phyloP scores from a whole-genome alignment of 306 rosid species.

The Castanospermum australe region DNA sequence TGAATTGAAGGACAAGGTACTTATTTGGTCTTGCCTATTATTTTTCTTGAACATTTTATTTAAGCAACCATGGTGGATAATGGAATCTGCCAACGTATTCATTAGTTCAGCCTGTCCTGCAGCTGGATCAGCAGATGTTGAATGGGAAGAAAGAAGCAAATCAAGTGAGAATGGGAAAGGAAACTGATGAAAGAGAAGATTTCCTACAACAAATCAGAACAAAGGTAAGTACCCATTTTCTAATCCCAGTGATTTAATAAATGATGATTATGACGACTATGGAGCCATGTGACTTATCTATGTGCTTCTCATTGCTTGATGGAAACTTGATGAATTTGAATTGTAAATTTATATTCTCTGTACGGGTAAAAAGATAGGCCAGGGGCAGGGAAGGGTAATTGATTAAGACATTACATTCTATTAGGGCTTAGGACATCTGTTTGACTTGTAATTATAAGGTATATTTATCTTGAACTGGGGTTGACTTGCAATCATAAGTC shows the following conservation, averaged over 20 bases:
- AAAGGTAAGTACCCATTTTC: constrained; percentile 48
- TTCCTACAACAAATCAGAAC: constrained; percentile 82
- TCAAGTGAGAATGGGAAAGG: constrained; percentile 43
- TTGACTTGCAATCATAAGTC: background rate
- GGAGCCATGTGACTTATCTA: background rate
- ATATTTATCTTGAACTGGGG: background rate
- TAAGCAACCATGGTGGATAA: constrained; percentile 3
- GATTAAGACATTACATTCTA: background rate
- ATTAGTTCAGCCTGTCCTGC: constrained; percentile 28
- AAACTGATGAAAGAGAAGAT: constrained; percentile 66
- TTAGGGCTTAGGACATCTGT: background rate
- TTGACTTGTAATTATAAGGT: background rate
- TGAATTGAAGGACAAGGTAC: constrained; percentile 53
- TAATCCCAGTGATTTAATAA: background rate
- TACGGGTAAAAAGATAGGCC: background rate
- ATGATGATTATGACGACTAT: background rate
- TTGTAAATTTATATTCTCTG: background rate
- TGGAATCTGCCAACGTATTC: constrained; percentile 13
- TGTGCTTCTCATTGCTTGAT: background rate
- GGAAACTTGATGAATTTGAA: background rate
- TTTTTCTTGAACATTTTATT: background rate
- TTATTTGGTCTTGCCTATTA: background rate
- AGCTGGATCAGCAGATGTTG: constrained; percentile 38
- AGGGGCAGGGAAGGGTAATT: no score
- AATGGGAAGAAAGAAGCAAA: constrained; percentile 48